Percentiles rank a stretch among this genome's conserved stretches.
Evolutionary conservation across 2,329 filamentous ascomycete species (phyloP).

Genomic region (Talaromyces sp.): DNA sequence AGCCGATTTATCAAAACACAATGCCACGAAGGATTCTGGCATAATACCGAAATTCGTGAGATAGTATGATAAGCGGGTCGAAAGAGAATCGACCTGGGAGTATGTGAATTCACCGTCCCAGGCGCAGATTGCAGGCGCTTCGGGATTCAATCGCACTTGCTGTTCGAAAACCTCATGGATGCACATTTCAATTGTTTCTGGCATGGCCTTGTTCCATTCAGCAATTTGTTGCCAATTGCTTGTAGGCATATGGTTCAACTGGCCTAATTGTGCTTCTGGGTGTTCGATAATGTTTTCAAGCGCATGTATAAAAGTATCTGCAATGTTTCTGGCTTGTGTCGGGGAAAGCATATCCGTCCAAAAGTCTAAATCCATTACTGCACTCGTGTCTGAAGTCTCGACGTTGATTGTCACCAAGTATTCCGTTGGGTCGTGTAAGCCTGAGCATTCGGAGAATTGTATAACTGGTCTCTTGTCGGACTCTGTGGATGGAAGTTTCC

Average conservation of each 20-base stretch:
- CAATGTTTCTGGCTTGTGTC: constrained; percentile 36
- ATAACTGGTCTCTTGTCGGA: constrained; percentile 25
- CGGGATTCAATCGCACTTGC: constrained; percentile 17
- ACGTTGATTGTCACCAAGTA: constrained; percentile 47
- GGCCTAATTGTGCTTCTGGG: neutral
- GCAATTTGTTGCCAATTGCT: constrained; percentile 10
- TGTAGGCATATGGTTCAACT: constrained; percentile 3
- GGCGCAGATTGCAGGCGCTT: constrained; percentile 26
- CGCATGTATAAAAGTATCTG: constrained; percentile 32
- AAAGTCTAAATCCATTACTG: constrained; percentile 37
- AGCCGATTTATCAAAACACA: constrained; percentile 21
- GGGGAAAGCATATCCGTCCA: constrained; percentile 39
- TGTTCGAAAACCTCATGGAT: constrained; percentile 14
- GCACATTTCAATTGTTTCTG: constrained; percentile 15
- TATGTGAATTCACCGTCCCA: constrained; percentile 34
- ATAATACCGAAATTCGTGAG: constrained; percentile 28
- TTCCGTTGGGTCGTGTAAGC: constrained; percentile 46
- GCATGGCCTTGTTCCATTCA: constrained; percentile 12
- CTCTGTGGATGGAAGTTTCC: constrained; percentile 34
- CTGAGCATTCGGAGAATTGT: constrained; percentile 34
- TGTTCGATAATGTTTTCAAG: constrained; percentile 37
- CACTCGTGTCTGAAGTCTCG: constrained; percentile 40
- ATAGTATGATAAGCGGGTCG: constrained; percentile 29
- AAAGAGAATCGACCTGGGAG: constrained; percentile 28
- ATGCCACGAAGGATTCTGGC: constrained; percentile 24